Base-by-base conservation (phyloP, 495 filamentous ascomycete genomes). In the Talaromyces nanjingensis region DNA sequence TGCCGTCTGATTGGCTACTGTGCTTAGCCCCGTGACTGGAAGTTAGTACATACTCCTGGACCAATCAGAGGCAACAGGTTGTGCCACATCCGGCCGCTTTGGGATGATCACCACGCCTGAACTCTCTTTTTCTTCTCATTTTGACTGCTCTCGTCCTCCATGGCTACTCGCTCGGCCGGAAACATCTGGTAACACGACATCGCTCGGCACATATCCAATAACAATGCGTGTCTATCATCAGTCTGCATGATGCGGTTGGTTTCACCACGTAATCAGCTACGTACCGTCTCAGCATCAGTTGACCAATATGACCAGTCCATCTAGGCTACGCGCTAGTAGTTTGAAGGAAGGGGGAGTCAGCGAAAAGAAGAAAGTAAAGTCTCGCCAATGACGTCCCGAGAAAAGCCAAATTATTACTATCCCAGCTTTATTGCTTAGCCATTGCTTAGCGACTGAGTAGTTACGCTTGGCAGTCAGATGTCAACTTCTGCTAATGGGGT, bases 31-130 rank as follows among this genome's bases (percentile, higher is more conserved):
- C 45, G 45, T 49, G 45, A 49, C 45, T 49, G 6, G n/a, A 16
- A 45, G 45, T 20, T 49, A 45, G 33, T 37, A 2, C 2, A 2
- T 6, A 31, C 5, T 31, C 4, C 33, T 54, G 11, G 3, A 18
- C 52, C 52, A 22, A 22, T 54, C 22, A 24, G 12, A 54, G 8
- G 7, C 20, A 27, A 24, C 52, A 11, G 52, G 1, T 25, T 1
- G 14, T 56, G 53, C 53, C 53, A 56, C 53, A 25, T n/a, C 22
- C 53, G 24, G 24, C 22, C 20, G 53, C 53, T 31, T 56, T 27
- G 12, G 53, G 53, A 27, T 27, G 53, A 56, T 56, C 53, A 27
- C 53, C 53, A 56, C 53, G 53, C 53, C 53, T 56, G 22, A 27
- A 49, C 27, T 56, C n/a, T 56, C 27, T 56, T 27, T 56, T 27